Evolutionary conservation across 441 rosid genomes (phyloP), one percentile per base, ranked within the genome.

Genomic region (Gossypium davidsonii): DNA sequence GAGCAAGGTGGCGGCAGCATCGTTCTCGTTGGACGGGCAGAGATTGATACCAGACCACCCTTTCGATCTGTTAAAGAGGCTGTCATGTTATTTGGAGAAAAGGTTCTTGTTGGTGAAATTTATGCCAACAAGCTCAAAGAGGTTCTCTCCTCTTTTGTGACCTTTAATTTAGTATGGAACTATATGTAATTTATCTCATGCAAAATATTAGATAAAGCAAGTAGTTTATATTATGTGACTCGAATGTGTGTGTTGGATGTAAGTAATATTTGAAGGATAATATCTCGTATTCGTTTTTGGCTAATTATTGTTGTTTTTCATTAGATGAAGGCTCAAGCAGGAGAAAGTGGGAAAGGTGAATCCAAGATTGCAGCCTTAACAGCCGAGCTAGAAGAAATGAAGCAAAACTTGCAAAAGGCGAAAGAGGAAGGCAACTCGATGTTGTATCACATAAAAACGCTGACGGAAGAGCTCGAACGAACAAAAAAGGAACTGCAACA

Each of bases 331-430:
- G 66, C 71, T 17, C 76, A 77, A 78, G 74, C 51, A 49, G 49
- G 60, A 39, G 81, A 80, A 59, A 75, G 28, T 14, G 65, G 68
- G 61, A 73, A 79, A 0, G 76, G 64, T n/a, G 75, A 77, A 51
- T 72, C 81, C 39, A 76, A 68, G 68, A 23, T 79, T 15, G 70
- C 74, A 53, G 76, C 78, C 64, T 26, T 87, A 18, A 79, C 76
- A 69, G 79, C 76, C 2, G 90, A 91, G 88, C 85, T 90, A 15
- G 85, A 79, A 61, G 91, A 87, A 76, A 83, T 86, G 61, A 84
- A 86, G 65, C 77, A 75, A 67, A 84, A 67, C 79, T 85, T 91
- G 14, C 26, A 73, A 15, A 85, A 78, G 73, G 89, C 90, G 0
- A 74, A 75, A 56, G 89, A 86, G 79, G 91, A 87, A 79, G 78